Percentiles rank a stretch among this genome's conserved stretches.
Conservation (phyloP, 2,329 filamentous ascomycete genomes). For the Monosporascus ibericus region DNA sequence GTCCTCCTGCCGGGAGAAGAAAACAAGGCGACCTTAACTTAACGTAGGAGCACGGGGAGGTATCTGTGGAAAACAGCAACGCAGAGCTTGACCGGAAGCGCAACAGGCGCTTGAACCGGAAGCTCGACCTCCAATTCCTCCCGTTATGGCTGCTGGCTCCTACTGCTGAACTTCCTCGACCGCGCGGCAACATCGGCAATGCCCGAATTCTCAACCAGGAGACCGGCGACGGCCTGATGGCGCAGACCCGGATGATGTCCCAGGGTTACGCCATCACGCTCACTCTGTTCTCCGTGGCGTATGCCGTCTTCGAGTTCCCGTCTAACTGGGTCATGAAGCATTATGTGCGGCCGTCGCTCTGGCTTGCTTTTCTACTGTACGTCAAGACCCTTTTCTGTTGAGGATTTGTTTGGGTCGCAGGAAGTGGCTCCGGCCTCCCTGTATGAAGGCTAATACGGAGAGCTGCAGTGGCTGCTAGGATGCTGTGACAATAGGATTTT, state of each 20-base stretch:
- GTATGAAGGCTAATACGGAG: not conserved
- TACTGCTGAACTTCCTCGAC: conserved; percentile 51
- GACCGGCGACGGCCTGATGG: conserved; percentile 35
- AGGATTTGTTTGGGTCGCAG: too few relatives aligned
- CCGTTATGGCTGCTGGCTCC: conserved; percentile 53
- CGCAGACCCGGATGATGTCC: conserved; percentile 28
- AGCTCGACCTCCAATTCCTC: conserved; percentile 25
- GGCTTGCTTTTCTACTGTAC: conserved; percentile 57
- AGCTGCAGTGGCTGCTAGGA: conserved; percentile 28
- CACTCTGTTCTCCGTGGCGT: conserved; percentile 60
- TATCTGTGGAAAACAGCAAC: conserved; percentile 1
- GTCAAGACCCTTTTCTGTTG: not conserved
- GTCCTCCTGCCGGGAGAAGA: not conserved
- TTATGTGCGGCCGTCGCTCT: conserved; percentile 51
- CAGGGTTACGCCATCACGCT: conserved; percentile 52
- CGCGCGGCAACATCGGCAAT: conserved; percentile 43
- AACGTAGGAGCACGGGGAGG: conserved; percentile 1
- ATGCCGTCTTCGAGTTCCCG: conserved; percentile 54
- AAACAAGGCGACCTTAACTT: not conserved
- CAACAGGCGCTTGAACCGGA: conserved; percentile 13
- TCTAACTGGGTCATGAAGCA: conserved; percentile 60
- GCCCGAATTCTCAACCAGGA: conserved; percentile 38
- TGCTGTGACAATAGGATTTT: conserved; percentile 13
- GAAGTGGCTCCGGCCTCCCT: too few relatives aligned
- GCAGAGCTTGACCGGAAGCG: conserved; percentile 10